Conservation (phyloP, 140 eudicot genomes). For the Anethum foeniculum region DNA sequence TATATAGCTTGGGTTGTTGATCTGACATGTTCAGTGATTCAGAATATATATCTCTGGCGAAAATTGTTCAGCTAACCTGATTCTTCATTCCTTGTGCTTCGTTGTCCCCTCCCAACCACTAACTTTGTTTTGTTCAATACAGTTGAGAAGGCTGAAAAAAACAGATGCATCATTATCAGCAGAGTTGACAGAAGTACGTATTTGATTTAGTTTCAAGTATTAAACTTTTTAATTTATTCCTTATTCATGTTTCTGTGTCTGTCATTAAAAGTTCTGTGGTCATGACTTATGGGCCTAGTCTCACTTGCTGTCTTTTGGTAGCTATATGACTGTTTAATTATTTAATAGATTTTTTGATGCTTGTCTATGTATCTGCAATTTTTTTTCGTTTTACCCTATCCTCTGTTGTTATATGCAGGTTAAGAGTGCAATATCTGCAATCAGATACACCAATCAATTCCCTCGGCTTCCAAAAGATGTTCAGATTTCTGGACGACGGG, state of each 20-base stretch:
- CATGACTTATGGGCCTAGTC: neutral
- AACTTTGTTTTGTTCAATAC: slow-evolving; percentile 17
- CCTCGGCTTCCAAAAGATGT: slow-evolving; percentile 72
- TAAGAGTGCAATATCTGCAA: slow-evolving; percentile 73
- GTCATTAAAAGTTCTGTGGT: neutral
- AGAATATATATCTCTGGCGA: neutral
- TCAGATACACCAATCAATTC: slow-evolving; percentile 57
- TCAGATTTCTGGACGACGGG: slow-evolving; percentile 61
- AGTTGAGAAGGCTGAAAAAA: slow-evolving; percentile 70
- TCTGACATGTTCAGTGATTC: neutral
- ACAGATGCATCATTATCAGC: slow-evolving; percentile 70
- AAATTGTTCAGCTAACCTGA: neutral
- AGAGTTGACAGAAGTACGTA: slow-evolving; percentile 85
- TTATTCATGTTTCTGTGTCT: neutral
- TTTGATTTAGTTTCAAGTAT: neutral
- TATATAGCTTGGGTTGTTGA: neutral
- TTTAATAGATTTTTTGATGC: neutral
- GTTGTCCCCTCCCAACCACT: neutral
- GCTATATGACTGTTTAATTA: neutral
- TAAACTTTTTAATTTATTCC: neutral
- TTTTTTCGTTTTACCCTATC: neutral
- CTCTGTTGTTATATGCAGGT: slow-evolving; percentile 36
- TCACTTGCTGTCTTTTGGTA: neutral
- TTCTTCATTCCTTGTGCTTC: slow-evolving; percentile 1
- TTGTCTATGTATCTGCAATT: neutral